A percentile compares a stretch with the other conserved stretches of the same genome.
Evolutionary conservation across 83 land plant species (phyloP).

Genomic region (Thuja plicata): DNA sequence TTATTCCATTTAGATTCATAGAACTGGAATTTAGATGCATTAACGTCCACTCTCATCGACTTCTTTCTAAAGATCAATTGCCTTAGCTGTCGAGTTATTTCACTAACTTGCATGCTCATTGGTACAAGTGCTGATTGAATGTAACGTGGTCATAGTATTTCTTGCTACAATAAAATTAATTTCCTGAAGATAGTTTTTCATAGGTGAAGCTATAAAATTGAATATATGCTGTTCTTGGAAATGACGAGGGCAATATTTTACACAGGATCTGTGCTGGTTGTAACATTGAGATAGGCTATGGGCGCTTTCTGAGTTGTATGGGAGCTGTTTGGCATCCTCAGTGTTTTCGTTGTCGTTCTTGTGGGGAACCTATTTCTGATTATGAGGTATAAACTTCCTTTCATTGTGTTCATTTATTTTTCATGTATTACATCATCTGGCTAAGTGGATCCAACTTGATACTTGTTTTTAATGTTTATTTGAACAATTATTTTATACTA

Average conservation of each 20-base stretch:
- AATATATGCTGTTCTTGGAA: not conserved
- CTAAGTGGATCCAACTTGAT: not conserved
- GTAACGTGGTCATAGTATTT: not conserved
- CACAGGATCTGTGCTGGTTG: conserved; percentile 70
- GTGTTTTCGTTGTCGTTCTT: conserved; percentile 68
- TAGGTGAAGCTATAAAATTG: not conserved
- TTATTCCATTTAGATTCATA: not conserved
- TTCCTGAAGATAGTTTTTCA: not conserved
- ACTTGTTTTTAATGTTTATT: not conserved
- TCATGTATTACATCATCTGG: not conserved
- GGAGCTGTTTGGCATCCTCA: conserved; percentile 74
- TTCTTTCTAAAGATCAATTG: not conserved
- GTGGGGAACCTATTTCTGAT: conserved; percentile 66
- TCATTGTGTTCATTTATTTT: not conserved
- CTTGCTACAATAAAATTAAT: not conserved
- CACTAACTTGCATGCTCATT: not conserved
- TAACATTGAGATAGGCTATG: conserved; percentile 61
- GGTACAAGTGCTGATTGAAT: not conserved
- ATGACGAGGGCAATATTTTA: not conserved
- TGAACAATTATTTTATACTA: not conserved
- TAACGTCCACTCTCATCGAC: not conserved
- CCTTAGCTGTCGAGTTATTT: not conserved
- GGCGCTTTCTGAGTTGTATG: conserved; percentile 79
- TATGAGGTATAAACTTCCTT: conserved; percentile 48
- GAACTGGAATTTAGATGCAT: conserved; percentile 1